A percentile compares a stretch with the other conserved stretches of the same genome.
Evolutionary conservation across 1,139 yeast genomes (phyloP).

Genomic region (Yamadazyma dendronema): DNA sequence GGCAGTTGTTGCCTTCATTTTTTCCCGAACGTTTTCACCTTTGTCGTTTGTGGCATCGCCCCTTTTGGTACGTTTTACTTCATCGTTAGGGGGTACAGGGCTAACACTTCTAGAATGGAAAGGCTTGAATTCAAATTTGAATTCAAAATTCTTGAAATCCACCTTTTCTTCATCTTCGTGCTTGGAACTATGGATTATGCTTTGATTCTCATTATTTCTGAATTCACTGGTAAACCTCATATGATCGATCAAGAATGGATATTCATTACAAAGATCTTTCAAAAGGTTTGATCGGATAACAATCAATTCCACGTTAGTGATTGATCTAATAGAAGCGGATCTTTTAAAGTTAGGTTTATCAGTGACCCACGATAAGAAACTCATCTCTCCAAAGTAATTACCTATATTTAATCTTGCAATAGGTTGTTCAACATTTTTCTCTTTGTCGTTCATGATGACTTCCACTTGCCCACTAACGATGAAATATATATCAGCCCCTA

Average conservation of each 20-base stretch:
- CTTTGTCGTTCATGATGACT: constrained; percentile 46
- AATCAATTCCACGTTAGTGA: constrained; percentile 57
- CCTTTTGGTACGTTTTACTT: constrained; percentile 2
- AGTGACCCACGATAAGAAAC: constrained; percentile 54
- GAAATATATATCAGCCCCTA: constrained; percentile 63
- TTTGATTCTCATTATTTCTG: constrained; percentile 27
- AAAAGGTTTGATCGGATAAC: constrained; percentile 55
- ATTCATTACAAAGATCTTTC: constrained; percentile 51
- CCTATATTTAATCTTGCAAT: constrained; percentile 62
- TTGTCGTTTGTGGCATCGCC: background rate
- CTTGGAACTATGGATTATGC: background rate
- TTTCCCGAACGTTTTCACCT: too few species aligned
- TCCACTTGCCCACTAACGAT: constrained; percentile 70
- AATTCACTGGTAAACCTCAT: constrained; percentile 60
- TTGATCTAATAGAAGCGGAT: constrained; percentile 63
- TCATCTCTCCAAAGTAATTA: constrained; percentile 75
- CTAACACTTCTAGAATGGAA: constrained; percentile 18
- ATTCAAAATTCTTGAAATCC: constrained; percentile 14
- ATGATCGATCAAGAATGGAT: constrained; percentile 57
- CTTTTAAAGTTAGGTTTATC: constrained; percentile 32
- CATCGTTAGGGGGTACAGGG: constrained; percentile 11
- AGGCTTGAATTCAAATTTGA: constrained; percentile 16
- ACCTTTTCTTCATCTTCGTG: constrained; percentile 6
- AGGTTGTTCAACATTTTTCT: constrained; percentile 14
- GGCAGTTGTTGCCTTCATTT: background rate